phyloP scores from a whole-genome alignment of 495 filamentous ascomycete species.

The Patellaria atrata region DNA sequence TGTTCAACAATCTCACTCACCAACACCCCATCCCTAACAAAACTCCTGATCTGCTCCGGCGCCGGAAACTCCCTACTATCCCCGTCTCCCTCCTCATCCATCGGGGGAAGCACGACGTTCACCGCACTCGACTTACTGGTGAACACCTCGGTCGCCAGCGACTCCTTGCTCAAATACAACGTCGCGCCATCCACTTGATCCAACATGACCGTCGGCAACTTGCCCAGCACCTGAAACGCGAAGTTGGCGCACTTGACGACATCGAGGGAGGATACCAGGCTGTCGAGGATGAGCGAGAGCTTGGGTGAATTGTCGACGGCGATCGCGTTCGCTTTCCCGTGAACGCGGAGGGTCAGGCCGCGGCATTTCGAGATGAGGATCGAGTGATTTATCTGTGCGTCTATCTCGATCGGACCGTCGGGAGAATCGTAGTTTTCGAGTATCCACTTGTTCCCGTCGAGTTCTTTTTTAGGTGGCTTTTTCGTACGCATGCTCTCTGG shows the following conservation, averaged over 20 bases:
- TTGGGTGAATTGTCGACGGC: slow-evolving; percentile 79
- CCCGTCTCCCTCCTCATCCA: slow-evolving; percentile 46
- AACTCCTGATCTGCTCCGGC: slow-evolving; percentile 80
- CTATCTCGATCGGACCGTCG: slow-evolving; percentile 49
- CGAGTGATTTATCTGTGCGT: slow-evolving; percentile 69
- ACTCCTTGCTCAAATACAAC: slow-evolving; percentile 70
- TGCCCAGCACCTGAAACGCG: slow-evolving; percentile 73
- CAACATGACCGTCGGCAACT: slow-evolving; percentile 69
- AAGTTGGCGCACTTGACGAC: slow-evolving; percentile 90
- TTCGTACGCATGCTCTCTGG: slow-evolving; percentile 86
- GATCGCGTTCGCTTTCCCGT: slow-evolving; percentile 87
- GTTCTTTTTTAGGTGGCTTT: slow-evolving; percentile 80
- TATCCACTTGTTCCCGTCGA: slow-evolving; percentile 92
- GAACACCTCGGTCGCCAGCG: slow-evolving; percentile 64
- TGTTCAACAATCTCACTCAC: slow-evolving; percentile 85
- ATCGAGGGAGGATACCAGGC: slow-evolving; percentile 78
- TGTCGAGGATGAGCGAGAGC: slow-evolving; percentile 76
- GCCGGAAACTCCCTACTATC: slow-evolving; percentile 77
- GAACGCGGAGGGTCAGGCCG: slow-evolving; percentile 77
- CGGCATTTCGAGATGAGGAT: slow-evolving; percentile 84
- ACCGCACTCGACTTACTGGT: slow-evolving; percentile 69
- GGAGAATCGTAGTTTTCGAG: slow-evolving; percentile 84
- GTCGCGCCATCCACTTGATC: slow-evolving; percentile 88
- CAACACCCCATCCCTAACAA: slow-evolving; percentile 57
- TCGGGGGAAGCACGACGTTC: slow-evolving; percentile 71